These are phyloP conservation scores for Symmetrospora coprosmae DNA, from an alignment of 768 basidiomycete species.

Conservation along the genomic window DNA sequence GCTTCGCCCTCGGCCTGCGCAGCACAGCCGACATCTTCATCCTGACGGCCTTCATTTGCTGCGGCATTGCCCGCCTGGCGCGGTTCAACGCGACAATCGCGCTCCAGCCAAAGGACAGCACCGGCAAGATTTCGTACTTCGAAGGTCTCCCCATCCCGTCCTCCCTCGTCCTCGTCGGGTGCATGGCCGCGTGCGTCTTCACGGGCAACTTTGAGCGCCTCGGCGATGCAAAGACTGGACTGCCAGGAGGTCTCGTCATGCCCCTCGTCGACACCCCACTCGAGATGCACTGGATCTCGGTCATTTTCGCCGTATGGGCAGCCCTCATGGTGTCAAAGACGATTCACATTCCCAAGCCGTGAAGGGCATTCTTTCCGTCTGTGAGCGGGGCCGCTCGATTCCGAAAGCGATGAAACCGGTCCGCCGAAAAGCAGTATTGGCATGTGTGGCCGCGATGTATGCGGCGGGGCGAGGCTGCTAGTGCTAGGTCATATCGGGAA, in stretches of 20 bases:
- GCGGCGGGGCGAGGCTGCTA: too few relatives aligned
- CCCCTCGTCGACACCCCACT: constrained; percentile 34
- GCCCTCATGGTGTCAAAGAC: constrained; percentile 98
- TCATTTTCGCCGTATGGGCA: constrained; percentile 74
- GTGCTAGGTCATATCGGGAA: too few relatives aligned
- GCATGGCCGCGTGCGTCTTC: constrained; percentile 56
- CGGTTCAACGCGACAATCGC: constrained; percentile 98
- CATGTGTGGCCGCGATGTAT: too few relatives aligned
- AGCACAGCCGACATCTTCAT: constrained; percentile 79
- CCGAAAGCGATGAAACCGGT: too few relatives aligned
- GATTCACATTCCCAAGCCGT: constrained; percentile 46
- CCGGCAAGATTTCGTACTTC: constrained; percentile 85
- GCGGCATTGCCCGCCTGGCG: constrained; percentile 87
- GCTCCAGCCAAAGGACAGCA: constrained; percentile 66
- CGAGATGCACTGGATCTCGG: constrained; percentile 65
- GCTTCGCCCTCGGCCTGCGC: constrained; percentile 72
- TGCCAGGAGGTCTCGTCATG: constrained; percentile 38
- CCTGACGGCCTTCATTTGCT: constrained; percentile 81
- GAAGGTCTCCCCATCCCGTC: constrained; percentile 96
- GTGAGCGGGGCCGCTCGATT: too few relatives aligned
- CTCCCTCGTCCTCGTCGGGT: constrained; percentile 60
- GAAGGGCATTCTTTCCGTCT: too few relatives aligned
- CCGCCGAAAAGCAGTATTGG: too few relatives aligned
- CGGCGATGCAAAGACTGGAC: constrained; percentile 55
- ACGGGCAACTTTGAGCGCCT: constrained; percentile 42